Conservation (phyloP, 495 filamentous ascomycete genomes). For the Lasiosphaeris hirsuta region DNA sequence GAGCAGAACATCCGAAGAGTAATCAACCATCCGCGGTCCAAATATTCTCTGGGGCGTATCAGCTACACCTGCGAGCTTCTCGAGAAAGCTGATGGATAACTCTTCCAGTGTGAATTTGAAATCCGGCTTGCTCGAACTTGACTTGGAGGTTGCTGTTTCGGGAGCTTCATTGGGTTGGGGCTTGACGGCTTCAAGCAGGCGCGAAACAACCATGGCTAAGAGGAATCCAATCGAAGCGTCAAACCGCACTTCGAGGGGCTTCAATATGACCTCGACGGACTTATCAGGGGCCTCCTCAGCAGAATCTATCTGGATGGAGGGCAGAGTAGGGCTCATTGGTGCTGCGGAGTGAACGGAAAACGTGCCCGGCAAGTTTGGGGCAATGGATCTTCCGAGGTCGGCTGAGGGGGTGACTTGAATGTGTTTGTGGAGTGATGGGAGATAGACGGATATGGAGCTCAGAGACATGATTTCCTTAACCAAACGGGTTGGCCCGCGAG, state of each 20-base stretch:
- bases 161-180: slow-evolving; percentile 21
- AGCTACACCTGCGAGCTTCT: slow-evolving; percentile 52
- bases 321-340: slow-evolving; percentile 19
- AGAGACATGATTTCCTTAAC: slow-evolving; percentile 48
- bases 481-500: slow-evolving; percentile 45
- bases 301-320: background rate
- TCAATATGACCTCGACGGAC: slow-evolving; percentile 53
- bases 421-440: slow-evolving; percentile 40
- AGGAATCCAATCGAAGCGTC: slow-evolving; percentile 69
- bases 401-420: slow-evolving; percentile 23
- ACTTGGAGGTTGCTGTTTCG: slow-evolving; percentile 20
- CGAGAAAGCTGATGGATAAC: slow-evolving; percentile 62
- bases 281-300: slow-evolving; percentile 27
- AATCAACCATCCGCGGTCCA: slow-evolving; percentile 25
- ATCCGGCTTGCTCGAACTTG: slow-evolving; percentile 30
- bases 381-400: slow-evolving; percentile 32
- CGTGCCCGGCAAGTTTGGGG: slow-evolving; percentile 52
- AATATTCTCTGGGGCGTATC: slow-evolving; percentile 38
- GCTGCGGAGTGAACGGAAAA: slow-evolving; percentile 50
- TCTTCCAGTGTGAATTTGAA: slow-evolving; percentile 52
- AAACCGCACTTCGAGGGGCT: slow-evolving; percentile 55
- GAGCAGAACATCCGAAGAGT: slow-evolving; percentile 48
- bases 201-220: slow-evolving; percentile 57
- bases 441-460: slow-evolving; percentile 39
- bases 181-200: slow-evolving; percentile 46